Evolutionary conservation across 2,329 filamentous ascomycete genomes (phyloP).

Genomic region (Cadophora gregata): DNA sequence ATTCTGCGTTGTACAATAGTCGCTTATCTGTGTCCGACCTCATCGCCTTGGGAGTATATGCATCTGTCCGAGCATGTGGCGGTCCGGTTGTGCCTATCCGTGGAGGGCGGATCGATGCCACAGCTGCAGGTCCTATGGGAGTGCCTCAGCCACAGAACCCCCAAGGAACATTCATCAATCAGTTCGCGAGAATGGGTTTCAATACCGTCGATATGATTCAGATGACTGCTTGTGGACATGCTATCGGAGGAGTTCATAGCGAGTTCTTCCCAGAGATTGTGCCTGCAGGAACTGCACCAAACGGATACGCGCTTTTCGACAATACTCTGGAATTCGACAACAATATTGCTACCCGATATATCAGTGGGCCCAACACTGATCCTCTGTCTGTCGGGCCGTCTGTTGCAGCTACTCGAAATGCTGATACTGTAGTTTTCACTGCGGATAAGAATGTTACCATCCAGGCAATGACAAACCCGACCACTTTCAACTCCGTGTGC

Average conservation of each 20-base stretch:
- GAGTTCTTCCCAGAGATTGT: constrained; percentile 60
- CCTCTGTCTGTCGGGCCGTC: constrained; percentile 61
- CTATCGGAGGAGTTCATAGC: constrained; percentile 63
- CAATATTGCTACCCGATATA: constrained; percentile 61
- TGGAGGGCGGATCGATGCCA: constrained; percentile 61
- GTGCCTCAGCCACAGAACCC: constrained; percentile 65
- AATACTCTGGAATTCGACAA: constrained; percentile 63
- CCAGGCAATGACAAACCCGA: constrained; percentile 51
- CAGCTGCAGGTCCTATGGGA: constrained; percentile 51
- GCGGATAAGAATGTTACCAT: constrained; percentile 63
- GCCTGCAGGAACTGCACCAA: constrained; percentile 47
- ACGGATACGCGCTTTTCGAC: constrained; percentile 53
- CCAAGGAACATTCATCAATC: constrained; percentile 55
- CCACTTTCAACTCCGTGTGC: constrained; percentile 56
- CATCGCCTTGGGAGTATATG: constrained; percentile 63
- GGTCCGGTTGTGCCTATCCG: constrained; percentile 60
- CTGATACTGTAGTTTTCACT: constrained; percentile 62
- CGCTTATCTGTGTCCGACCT: constrained; percentile 61
- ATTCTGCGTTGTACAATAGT: constrained; percentile 58
- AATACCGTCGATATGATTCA: constrained; percentile 62
- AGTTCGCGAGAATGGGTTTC: constrained; percentile 65
- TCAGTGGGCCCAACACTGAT: constrained; percentile 58
- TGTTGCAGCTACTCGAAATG: constrained; percentile 49
- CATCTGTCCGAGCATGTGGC: constrained; percentile 63
- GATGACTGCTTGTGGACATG: constrained; percentile 65